These are phyloP conservation scores for Funneliformis geosporum DNA, from an alignment of 192 early-diverging fungal species.

Conservation along the genomic window DNA sequence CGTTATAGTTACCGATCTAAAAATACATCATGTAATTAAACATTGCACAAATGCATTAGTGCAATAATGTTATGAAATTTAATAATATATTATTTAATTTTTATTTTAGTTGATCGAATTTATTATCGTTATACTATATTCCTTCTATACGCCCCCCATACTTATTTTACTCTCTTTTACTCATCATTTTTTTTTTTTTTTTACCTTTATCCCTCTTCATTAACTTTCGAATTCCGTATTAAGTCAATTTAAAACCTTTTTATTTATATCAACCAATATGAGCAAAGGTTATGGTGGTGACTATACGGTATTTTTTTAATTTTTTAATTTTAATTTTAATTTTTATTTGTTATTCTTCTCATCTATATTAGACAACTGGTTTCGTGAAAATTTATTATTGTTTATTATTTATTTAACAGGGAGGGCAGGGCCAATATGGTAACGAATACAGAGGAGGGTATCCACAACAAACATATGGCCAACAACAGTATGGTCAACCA, in stretches of 20 bases:
- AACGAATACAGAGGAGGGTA: constrained; percentile 3
- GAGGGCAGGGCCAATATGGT: background rate
- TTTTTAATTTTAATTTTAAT: background rate
- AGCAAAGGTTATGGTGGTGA: background rate
- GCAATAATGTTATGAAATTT: too few species aligned
- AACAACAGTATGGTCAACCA: background rate
- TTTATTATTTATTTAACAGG: background rate
- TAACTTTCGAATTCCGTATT: background rate
- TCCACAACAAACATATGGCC: background rate
- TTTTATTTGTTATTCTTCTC: background rate
- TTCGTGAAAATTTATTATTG: background rate
- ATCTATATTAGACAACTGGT: background rate
- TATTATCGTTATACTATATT: background rate
- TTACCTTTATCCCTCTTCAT: background rate
- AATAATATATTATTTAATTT: too few species aligned
- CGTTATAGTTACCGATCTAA: background rate
- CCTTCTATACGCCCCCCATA: too few species aligned
- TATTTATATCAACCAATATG: background rate
- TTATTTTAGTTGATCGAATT: background rate
- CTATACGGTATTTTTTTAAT: background rate
- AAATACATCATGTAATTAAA: too few species aligned
- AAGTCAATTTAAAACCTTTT: background rate
- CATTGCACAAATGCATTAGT: too few species aligned
- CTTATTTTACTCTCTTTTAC: background rate
- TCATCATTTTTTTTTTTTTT: background rate